phyloP scores from a whole-genome alignment of 768 basidiomycete genomes.

The Boletus patriciae region DNA sequence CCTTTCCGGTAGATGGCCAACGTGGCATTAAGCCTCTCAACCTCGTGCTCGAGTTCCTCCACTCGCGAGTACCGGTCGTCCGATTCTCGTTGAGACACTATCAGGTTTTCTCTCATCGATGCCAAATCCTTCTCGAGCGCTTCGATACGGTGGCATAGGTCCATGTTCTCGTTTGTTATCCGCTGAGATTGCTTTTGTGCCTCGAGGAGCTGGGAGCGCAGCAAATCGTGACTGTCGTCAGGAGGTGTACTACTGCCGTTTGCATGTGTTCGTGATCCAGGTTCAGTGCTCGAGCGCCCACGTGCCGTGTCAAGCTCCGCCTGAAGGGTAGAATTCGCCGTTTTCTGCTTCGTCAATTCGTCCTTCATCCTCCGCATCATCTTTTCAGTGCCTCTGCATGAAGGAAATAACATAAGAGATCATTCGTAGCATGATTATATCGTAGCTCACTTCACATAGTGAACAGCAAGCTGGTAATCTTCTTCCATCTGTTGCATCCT shows the following conservation, averaged over 20 bases:
- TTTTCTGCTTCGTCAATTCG: constrained; percentile 90
- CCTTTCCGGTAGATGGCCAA: constrained; percentile 73
- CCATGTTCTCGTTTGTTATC: constrained; percentile 71
- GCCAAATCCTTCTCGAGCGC: constrained; percentile 75
- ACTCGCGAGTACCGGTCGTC: constrained; percentile 74
- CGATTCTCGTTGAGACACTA: constrained; percentile 73
- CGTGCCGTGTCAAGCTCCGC: constrained; percentile 75
- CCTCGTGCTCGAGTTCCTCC: constrained; percentile 78
- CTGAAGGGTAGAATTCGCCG: constrained; percentile 74
- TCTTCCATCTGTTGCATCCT: constrained; percentile 88
- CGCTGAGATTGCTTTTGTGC: constrained; percentile 75
- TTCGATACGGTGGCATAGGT: constrained; percentile 71
- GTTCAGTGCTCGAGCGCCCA: constrained; percentile 55
- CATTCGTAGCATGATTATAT: constrained; percentile 19
- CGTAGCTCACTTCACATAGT: constrained; percentile 86
- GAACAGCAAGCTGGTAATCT: constrained; percentile 95
- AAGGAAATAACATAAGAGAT: constrained; percentile 18
- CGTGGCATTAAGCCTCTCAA: constrained; percentile 72
- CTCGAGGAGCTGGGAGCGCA: constrained; percentile 73
- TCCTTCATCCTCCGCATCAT: constrained; percentile 97
- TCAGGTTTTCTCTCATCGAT: constrained; percentile 63
- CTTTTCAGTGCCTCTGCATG: constrained; percentile 87
- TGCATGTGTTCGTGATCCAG: constrained; percentile 48
- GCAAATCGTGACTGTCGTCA: constrained; percentile 64
- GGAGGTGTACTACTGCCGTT: constrained; percentile 83